These are phyloP conservation scores for Carex pumila DNA, from an alignment of 176 grass and related monocot species.

Conservation along the genomic window DNA sequence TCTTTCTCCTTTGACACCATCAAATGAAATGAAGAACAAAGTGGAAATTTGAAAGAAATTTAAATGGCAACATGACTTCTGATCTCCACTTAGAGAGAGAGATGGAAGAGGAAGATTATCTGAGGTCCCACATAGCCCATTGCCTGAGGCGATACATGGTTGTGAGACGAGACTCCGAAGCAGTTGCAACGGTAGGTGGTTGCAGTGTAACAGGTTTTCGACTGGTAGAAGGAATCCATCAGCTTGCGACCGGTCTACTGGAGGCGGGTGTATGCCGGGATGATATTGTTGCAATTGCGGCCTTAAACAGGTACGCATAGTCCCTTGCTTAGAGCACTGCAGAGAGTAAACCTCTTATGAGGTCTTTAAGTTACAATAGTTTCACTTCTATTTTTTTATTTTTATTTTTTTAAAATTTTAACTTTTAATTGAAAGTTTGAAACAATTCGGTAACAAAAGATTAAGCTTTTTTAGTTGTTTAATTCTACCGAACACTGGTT, in stretches of 20 bases:
- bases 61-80: not conserved
- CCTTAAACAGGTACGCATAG: conserved; percentile 60
- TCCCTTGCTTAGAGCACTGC: not conserved
- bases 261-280: conserved; percentile 28
- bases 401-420: too few species aligned
- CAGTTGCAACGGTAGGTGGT: conserved; percentile 3
- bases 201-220: conserved; percentile 22
- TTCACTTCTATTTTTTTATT: not conserved
- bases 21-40: not conserved
- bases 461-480: too few species aligned
- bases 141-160: conserved; percentile 42
- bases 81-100: not conserved
- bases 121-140: conserved; percentile 43
- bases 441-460: too few species aligned
- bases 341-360: not conserved
- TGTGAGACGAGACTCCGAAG: not conserved
- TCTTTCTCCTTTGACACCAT: not conserved
- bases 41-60: not conserved
- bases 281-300: conserved; percentile 49
- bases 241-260: conserved; percentile 42
- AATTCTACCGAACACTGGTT: too few species aligned
- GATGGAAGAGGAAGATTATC: conserved; percentile 9
- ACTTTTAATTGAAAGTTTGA: too few species aligned
- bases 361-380: not conserved
- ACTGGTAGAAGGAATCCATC: conserved; percentile 32